Percentiles rank a stretch among this genome's conserved stretches.
Conservation (phyloP, 768 basidiomycete species). For the Psilocybe cubensis region DNA sequence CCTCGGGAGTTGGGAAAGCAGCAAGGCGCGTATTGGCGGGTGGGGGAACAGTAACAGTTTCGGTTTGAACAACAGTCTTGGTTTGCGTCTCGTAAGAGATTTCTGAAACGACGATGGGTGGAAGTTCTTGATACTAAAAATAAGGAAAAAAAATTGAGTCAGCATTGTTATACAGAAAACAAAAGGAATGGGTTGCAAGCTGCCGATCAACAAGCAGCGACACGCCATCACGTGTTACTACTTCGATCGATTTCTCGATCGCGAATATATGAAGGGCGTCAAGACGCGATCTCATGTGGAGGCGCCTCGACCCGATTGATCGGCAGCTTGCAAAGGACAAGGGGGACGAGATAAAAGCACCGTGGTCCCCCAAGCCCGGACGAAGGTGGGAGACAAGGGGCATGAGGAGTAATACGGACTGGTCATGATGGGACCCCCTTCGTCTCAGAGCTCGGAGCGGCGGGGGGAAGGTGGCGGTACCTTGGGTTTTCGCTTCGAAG, state of each 20-base stretch:
- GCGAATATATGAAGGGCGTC: constrained; percentile 19
- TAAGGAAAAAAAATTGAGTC: constrained; percentile 23
- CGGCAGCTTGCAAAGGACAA: constrained; percentile 52
- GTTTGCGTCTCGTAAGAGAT: constrained; percentile 60
- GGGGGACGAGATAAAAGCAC: constrained; percentile 77
- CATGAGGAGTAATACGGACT: constrained; percentile 71
- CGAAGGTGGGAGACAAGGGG: constrained; percentile 64
- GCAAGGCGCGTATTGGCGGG: constrained; percentile 81
- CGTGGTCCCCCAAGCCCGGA: constrained; percentile 91
- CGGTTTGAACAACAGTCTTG: constrained; percentile 66
- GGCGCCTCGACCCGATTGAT: constrained; percentile 42
- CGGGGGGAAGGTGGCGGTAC: constrained; percentile 85
- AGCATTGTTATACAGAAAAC: constrained; percentile 18
- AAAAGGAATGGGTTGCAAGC: constrained; percentile 26
- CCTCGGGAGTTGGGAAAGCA: constrained; percentile 72
- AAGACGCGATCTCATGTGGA: constrained; percentile 30
- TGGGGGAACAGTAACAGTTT: constrained; percentile 72
- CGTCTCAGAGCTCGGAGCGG: constrained; percentile 95
- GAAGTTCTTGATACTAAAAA: constrained; percentile 48
- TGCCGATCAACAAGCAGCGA: constrained; percentile 37
- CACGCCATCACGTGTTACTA: constrained; percentile 44
- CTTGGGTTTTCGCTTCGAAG: constrained; percentile 83
- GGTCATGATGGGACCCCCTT: constrained; percentile 68
- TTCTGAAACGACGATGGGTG: constrained; percentile 48
- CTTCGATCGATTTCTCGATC: constrained; percentile 39